A percentile compares a stretch with the other conserved stretches of the same genome.
phyloP scores from a whole-genome alignment of 1,284 basidiomycete genomes.

The Leccinum subrobustum region DNA sequence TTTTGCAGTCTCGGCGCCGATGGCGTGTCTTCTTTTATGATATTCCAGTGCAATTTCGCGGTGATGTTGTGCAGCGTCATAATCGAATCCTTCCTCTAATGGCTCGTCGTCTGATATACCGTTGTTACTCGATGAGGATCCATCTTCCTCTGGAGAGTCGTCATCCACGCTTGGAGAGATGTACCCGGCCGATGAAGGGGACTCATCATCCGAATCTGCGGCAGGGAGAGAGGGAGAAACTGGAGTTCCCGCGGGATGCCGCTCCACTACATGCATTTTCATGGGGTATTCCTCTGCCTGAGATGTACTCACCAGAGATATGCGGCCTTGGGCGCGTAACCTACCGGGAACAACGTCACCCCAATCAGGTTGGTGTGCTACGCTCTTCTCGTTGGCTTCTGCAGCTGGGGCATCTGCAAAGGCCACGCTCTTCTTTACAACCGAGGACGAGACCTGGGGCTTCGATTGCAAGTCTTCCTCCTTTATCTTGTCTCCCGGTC shows the following conservation, averaged over 20 bases:
- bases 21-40: conserved; percentile 54
- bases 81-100: conserved; percentile 50
- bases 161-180: conserved; percentile 25
- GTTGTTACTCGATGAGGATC: conserved; percentile 21
- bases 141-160: conserved; percentile 9
- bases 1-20: conserved; percentile 51
- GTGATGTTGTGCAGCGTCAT: conserved; percentile 63
- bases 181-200: conserved; percentile 33
- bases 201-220: conserved; percentile 52
- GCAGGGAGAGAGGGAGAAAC: conserved; percentile 17
- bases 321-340: conserved; percentile 41
- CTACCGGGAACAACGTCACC: conserved; percentile 55
- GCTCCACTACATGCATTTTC: conserved; percentile 69
- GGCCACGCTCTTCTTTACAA: conserved; percentile 60
- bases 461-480: conserved; percentile 29
- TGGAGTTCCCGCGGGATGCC: conserved; percentile 38
- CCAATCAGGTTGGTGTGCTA: conserved; percentile 38
- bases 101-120: conserved; percentile 29
- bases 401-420: conserved; percentile 49
- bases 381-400: conserved; percentile 5
- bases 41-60: conserved; percentile 74
- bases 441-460: conserved; percentile 20
- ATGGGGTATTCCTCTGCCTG: conserved; percentile 49
- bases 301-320: conserved; percentile 40
- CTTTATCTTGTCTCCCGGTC: conserved; percentile 40